phyloP scores from a whole-genome alignment of 148 eudicot species.

The Rhododendron kiyosumense region DNA sequence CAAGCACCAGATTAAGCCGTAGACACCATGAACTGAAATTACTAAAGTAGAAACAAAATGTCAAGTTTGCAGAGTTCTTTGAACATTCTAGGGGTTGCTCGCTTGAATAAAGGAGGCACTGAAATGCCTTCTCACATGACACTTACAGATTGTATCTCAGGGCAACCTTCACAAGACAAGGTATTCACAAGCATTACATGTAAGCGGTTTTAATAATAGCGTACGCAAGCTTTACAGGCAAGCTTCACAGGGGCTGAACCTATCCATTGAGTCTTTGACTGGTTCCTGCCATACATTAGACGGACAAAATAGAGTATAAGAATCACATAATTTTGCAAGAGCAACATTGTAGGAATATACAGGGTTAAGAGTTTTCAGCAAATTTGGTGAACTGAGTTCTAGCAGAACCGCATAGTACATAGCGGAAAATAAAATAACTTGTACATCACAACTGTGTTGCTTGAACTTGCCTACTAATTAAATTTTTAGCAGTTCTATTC shows the following conservation, averaged over 20 bases:
- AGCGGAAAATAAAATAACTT: background rate
- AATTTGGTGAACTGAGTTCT: background rate
- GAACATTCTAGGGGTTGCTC: background rate
- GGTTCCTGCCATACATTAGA: background rate
- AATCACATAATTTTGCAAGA: background rate
- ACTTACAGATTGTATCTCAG: background rate
- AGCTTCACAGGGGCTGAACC: background rate
- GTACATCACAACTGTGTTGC: background rate
- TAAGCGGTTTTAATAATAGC: background rate
- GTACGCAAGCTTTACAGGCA: background rate
- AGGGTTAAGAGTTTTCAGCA: background rate
- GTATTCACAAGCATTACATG: conserved; percentile 5
- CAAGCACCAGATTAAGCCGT: background rate
- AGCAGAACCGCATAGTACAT: background rate
- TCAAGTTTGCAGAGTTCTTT: background rate
- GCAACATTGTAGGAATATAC: background rate
- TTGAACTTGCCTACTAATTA: background rate
- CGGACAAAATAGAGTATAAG: background rate
- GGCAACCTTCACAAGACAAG: background rate
- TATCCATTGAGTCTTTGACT: background rate
- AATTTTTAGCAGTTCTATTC: background rate
- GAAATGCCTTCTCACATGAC: background rate
- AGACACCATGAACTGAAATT: background rate
- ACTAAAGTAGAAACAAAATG: background rate
- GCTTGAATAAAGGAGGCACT: background rate